Base-by-base conservation (phyloP, 2,329 filamentous ascomycete species). In the Cladosporium sp. region DNA sequence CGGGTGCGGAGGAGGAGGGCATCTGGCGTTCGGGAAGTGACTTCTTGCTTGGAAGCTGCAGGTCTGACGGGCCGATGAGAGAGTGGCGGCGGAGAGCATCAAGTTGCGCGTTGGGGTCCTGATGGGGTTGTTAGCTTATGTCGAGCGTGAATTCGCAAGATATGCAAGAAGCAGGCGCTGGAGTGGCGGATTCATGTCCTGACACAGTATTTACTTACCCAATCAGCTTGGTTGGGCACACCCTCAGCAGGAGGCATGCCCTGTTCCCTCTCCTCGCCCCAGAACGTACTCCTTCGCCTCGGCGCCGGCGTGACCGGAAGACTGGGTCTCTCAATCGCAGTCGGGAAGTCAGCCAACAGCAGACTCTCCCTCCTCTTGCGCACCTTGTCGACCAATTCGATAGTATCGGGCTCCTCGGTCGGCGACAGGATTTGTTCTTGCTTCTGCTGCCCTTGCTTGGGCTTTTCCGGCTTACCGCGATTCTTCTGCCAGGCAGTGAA, bases 221-320 rank as follows among this genome's bases (percentile, higher is more conserved):
- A 97, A 79, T 97, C 92, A 76, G 87, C 85, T 84, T 97, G 93
- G 77, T 87, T 84, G 68, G 93, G 93, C 69, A 97, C 93, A 60
- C 92, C 93, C 76, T 91, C 87, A 58, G 93, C 93, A 69, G 83
- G 82, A 67, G 92, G 92, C 70, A 97, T 82, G 68, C 83, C 84
- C 68, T 81, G 79, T 43, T 81, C 81, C 59, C 83, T 83, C 66
- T 86, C 86, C 28, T 82, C 81, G 60, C 85, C 88, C 89, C 88
- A 92, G 76, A 90, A 91, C 59, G 81, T 88, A 36, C 85, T 82
- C 71, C 90, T 84, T 68, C 86, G 85, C 71, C 94, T 85, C 18
- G 93, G 92, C 16, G 92, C 92, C 1, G 93, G 93, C 11, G 93
- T 97, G 39, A 97, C 93, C 5, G 94, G 93, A 66, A 97, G 83